Conservation (phyloP, 202 grass and related monocot species). For the Hordeum pubiflorum region DNA sequence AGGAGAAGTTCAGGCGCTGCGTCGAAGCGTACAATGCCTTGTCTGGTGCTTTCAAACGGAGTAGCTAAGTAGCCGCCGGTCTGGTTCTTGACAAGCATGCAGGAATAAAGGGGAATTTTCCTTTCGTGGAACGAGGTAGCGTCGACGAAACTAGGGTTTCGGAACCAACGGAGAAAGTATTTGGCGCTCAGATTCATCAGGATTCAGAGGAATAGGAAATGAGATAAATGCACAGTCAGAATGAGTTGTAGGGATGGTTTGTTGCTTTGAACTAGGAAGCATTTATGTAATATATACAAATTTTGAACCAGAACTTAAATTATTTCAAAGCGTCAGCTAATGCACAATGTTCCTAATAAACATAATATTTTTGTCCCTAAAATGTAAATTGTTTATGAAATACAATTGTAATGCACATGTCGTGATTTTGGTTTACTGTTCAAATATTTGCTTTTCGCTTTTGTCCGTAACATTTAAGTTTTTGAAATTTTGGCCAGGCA, state of each 20-base stretch:
- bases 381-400: no score
- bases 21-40: constrained; percentile 67
- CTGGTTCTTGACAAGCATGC: neutral
- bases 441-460: neutral
- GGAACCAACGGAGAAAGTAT: neutral
- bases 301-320: neutral
- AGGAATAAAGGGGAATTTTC: neutral
- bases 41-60: constrained; percentile 29
- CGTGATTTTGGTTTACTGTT: neutral
- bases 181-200: neutral
- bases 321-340: neutral
- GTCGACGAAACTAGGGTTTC: neutral
- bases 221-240: neutral
- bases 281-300: neutral
- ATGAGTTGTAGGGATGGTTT: neutral
- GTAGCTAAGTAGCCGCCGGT: neutral
- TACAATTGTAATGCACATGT: no score
- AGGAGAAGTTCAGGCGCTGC: constrained; percentile 70
- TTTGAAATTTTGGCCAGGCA: neutral
- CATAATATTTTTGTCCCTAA: no score
- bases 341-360: neutral
- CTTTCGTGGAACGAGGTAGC: neutral
- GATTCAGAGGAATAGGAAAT: neutral
- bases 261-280: neutral
- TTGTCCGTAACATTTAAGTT: neutral